These are phyloP conservation scores for Clonostachys sp. DNA, from an alignment of 2,329 filamentous ascomycete species.

Conservation along the genomic window DNA sequence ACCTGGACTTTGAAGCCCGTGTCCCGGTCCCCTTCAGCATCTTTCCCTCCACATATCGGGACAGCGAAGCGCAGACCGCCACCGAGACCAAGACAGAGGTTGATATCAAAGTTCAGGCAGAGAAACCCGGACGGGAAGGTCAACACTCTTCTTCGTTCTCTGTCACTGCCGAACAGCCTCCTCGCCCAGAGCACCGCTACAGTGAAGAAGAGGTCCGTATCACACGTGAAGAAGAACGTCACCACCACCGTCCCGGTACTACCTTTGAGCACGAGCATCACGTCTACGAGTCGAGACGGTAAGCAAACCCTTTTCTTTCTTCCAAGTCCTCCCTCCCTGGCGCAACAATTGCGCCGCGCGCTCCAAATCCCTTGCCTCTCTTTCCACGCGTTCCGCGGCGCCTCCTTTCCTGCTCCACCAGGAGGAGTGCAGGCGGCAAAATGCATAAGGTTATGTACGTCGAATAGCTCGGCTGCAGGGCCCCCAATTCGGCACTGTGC, in stretches of 20 bases:
- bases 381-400: not conserved
- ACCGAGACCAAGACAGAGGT: slow-evolving; percentile 60
- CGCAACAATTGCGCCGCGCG: no score
- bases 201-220: slow-evolving; percentile 82
- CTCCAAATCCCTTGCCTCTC: not conserved
- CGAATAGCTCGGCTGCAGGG: no score
- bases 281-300: slow-evolving; percentile 1
- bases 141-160: slow-evolving; percentile 69
- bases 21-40: slow-evolving; percentile 99
- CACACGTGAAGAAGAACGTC: slow-evolving; percentile 72
- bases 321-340: no score
- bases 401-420: not conserved
- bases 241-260: slow-evolving; percentile 61
- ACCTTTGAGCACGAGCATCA: slow-evolving; percentile 44
- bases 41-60: slow-evolving; percentile 96
- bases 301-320: slow-evolving; percentile 1
- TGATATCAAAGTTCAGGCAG: slow-evolving; percentile 80
- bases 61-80: slow-evolving; percentile 44
- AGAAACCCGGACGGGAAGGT: slow-evolving; percentile 96
- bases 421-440: not conserved
- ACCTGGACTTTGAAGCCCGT: slow-evolving; percentile 99
- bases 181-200: slow-evolving; percentile 57
- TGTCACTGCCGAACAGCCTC: slow-evolving; percentile 58
- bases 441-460: no score
- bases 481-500: no score